Evolutionary conservation across 768 basidiomycete species (phyloP).

Genomic region (Russula compacta): DNA sequence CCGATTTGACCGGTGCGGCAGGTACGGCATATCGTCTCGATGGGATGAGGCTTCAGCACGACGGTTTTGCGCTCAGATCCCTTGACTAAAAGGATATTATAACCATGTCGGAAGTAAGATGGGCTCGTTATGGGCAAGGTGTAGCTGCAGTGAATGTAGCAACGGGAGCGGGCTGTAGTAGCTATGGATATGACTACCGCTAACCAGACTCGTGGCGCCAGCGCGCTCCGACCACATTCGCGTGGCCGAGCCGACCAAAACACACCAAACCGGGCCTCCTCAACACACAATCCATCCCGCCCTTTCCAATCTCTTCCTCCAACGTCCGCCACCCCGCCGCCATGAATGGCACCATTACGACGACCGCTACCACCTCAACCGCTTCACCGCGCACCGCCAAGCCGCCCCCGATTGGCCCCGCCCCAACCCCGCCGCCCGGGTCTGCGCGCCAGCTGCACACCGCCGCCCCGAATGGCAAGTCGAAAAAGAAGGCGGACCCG

Average conservation of each 20-base stretch:
- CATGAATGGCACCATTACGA: slow-evolving; percentile 11
- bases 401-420: slow-evolving; percentile 27
- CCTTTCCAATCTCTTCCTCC: not conserved
- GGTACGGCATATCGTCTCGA: not conserved
- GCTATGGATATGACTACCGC: too few relatives aligned
- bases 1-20: not conserved
- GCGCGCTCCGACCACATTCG: slow-evolving; percentile 4
- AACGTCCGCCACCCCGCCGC: not conserved
- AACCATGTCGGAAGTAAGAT: not conserved
- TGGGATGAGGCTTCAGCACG: not conserved
- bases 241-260: slow-evolving; percentile 1
- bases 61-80: not conserved
- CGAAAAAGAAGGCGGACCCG: slow-evolving; percentile 64
- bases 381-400: slow-evolving; percentile 17
- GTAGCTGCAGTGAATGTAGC: not conserved
- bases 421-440: slow-evolving; percentile 19
- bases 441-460: slow-evolving; percentile 47
- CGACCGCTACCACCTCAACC: slow-evolving; percentile 1
- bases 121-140: not conserved
- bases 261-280: not conserved
- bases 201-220: not conserved
- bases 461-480: slow-evolving; percentile 19
- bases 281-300: not conserved
- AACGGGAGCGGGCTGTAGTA: too few relatives aligned
- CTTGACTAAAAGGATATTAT: not conserved